Conservation (phyloP, 768 basidiomycete species). For the Albatrellus ellisii region DNA sequence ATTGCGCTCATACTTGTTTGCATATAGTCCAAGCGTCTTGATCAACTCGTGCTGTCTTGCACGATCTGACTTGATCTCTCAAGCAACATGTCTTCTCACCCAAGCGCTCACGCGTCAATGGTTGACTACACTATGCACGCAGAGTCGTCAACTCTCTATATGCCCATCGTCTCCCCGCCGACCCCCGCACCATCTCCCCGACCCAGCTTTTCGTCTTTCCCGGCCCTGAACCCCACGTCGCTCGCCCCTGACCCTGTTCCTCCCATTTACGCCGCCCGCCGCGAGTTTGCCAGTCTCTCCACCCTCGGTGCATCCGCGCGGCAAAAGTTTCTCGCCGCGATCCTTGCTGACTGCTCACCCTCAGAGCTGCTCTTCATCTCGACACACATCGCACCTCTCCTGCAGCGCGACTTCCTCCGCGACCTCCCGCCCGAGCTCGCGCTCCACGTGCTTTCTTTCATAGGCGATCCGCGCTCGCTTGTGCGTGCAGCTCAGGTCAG, state of each 20-base stretch:
- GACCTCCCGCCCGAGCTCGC: slow-evolving; percentile 12
- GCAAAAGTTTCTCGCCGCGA: slow-evolving; percentile 7
- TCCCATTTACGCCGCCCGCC: not conserved
- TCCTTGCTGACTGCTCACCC: slow-evolving; percentile 8
- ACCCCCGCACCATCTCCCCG: slow-evolving; percentile 13
- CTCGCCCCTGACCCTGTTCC: not conserved
- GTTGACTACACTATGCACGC: no score
- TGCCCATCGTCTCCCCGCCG: slow-evolving; percentile 4
- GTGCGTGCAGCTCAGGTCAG: slow-evolving; percentile 9
- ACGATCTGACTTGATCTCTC: not conserved
- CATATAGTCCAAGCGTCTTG: not conserved
- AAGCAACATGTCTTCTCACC: not conserved
- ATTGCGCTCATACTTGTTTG: no score
- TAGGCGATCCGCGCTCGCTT: slow-evolving; percentile 11
- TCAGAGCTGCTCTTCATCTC: slow-evolving; percentile 11
- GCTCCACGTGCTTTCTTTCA: slow-evolving; percentile 10
- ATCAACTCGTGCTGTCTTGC: not conserved
- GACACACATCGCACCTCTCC: slow-evolving; percentile 10
- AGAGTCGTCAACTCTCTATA: no score
- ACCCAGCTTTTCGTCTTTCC: not conserved
- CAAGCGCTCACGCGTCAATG: not conserved
- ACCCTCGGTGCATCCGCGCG: not conserved
- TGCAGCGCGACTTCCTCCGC: slow-evolving; percentile 13
- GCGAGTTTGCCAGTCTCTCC: slow-evolving; percentile 3
- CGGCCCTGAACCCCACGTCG: not conserved